These are phyloP conservation scores for Cladosporium phlei DNA, from an alignment of 2,329 filamentous ascomycete genomes.

Conservation along the genomic window DNA sequence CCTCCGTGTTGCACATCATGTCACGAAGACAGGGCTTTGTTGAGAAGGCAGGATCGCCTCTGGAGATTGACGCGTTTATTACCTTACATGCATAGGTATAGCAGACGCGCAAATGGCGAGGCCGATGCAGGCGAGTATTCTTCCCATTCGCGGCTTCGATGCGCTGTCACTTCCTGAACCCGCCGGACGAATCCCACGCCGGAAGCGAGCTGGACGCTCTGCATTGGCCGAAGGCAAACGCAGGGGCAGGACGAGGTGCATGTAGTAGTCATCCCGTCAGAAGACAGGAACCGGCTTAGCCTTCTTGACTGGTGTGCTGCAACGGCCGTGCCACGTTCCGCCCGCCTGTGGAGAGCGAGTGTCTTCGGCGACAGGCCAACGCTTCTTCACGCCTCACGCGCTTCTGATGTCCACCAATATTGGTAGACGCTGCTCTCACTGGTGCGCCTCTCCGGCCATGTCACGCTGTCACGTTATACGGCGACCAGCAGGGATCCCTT, in stretches of 20 bases:
- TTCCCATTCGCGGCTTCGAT: slow-evolving; percentile 5
- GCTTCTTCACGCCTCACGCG: slow-evolving; percentile 7
- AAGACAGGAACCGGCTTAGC: slow-evolving; percentile 11
- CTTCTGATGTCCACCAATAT: too few species aligned
- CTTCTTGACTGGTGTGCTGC: slow-evolving; percentile 9
- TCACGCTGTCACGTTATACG: slow-evolving; percentile 8
- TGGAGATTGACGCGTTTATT: too few species aligned
- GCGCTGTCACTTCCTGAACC: slow-evolving; percentile 6
- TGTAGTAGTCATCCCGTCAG: slow-evolving; percentile 6
- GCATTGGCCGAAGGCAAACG: slow-evolving; percentile 5
- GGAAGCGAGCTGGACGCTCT: slow-evolving; percentile 7
- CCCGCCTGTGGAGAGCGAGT: slow-evolving; percentile 5
- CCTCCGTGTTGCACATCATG: too few species aligned
- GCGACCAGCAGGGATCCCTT: slow-evolving; percentile 4
- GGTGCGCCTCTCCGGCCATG: not conserved
- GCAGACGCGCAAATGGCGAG: too few species aligned
- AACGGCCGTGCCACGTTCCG: slow-evolving; percentile 10
- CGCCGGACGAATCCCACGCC: slow-evolving; percentile 3
- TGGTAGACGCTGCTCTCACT: slow-evolving; percentile 2
- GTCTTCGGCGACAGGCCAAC: slow-evolving; percentile 5
- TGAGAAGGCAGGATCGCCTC: too few species aligned
- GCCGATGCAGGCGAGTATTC: slow-evolving; percentile 2
- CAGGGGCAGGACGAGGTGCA: slow-evolving; percentile 5
- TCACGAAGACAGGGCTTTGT: too few species aligned
- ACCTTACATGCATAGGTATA: too few species aligned